Evolutionary conservation across 2,329 filamentous ascomycete species (phyloP), one percentile per base, ranked within the genome.

Genomic region (Teratosphaeria destructans): DNA sequence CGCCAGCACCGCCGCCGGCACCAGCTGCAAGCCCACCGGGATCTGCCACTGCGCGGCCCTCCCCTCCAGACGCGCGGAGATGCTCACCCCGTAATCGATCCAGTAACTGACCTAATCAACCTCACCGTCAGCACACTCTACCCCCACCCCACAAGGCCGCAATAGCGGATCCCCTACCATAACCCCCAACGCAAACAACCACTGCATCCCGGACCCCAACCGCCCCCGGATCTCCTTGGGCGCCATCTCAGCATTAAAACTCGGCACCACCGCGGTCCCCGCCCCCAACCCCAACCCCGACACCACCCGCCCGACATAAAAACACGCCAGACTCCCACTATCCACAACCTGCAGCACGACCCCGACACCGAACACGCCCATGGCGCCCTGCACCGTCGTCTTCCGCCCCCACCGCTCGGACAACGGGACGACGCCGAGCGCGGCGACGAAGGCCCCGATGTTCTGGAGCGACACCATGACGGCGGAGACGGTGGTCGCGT

Each of bases 21-120:
- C 68, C 11, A 82, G 73, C 62, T 82, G 80, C 5, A 83, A 71
- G 0, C 78, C 81, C 49, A 84, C 77, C 1, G 78, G 81, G 59
- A 83, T 76, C 68, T 82, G 81, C 82, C 81, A 84, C 68, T 84
- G 79, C n/a, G 63, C 64, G 7, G 68, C 63, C 29, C 11, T 32
- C 23, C 34, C 56, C 14, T 11, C 23, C 14, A 29, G 37, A 19
- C 5, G n/a, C 19, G 23, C 8, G 2, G 69, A 70, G 0, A 76
- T 63, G 19, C 63, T 60, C 5, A 78, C 76, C 10, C 73, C 79
- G 60, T 82, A 82, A 65, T 82, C 79, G 54, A 82, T 49, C 57
- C 60, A 61, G 52, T 61, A 61, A n/a, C 27, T 49, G 56, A 57
- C n/a, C 43, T 49, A n/a, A n/a, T 2, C 43, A 5, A 49, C n/a